phyloP scores from a whole-genome alignment of 441 rosid species.

The Corymbia citriodora region DNA sequence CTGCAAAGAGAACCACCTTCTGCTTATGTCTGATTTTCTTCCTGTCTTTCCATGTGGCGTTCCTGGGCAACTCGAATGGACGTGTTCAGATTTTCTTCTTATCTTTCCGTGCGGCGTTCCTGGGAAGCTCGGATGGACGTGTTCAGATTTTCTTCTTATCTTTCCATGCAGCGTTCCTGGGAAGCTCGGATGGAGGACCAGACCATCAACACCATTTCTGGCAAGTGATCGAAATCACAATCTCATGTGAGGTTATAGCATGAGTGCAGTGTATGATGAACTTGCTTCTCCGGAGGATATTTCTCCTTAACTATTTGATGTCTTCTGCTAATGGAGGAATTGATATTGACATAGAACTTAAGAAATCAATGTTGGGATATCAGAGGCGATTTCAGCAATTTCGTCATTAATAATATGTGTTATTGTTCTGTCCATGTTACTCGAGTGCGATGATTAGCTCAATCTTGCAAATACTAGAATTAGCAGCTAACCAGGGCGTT shows the following conservation, averaged over 20 bases:
- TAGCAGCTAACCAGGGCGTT: neutral
- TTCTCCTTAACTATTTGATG: neutral
- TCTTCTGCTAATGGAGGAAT: neutral
- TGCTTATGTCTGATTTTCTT: neutral
- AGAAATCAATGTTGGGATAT: neutral
- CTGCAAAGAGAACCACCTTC: neutral
- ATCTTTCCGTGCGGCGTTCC: neutral
- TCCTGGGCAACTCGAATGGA: neutral
- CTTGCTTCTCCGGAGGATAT: neutral
- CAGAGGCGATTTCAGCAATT: neutral
- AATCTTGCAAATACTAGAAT: neutral
- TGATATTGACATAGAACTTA: neutral
- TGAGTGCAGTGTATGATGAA: neutral
- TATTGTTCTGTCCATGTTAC: neutral
- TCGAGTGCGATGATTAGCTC: neutral
- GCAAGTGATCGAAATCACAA: neutral
- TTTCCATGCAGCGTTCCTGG: neutral
- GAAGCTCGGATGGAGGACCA: constrained; percentile 18
- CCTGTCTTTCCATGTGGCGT: neutral
- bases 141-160: neutral
- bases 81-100: neutral
- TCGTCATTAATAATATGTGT: neutral
- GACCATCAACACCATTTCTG: neutral
- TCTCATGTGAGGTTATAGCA: neutral
- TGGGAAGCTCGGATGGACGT: neutral